Percentiles rank a stretch among this genome's conserved stretches.
These are phyloP conservation scores for Haberlea rhodopensis DNA, from an alignment of 257 asterid species.

Conservation along the genomic window DNA sequence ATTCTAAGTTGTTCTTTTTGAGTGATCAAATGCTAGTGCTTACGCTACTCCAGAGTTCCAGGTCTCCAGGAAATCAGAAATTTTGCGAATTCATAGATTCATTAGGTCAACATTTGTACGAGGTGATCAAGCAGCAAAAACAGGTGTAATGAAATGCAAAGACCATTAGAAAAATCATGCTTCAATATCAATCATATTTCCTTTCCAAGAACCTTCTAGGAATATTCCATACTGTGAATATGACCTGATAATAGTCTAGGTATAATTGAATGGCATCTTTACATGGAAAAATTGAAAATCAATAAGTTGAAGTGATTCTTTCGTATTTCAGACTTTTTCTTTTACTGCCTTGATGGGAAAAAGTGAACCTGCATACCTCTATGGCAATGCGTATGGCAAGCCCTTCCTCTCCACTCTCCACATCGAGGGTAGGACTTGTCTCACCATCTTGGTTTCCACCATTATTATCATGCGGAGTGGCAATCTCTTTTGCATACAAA, in stretches of 20 bases:
- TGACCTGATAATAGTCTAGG: too few species aligned
- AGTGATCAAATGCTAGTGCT: background rate
- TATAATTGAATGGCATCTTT: background rate
- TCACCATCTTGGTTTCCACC: slow-evolving; percentile 33
- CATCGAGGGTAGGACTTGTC: slow-evolving; percentile 37
- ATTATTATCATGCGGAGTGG: slow-evolving; percentile 31
- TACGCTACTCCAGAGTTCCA: background rate
- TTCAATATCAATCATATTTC: background rate
- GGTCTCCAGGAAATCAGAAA: background rate
- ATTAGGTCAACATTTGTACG: background rate
- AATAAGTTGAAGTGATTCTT: slow-evolving; percentile 6
- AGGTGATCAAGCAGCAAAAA: background rate
- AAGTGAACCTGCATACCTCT: slow-evolving; percentile 54
- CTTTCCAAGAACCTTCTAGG: background rate
- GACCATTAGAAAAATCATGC: background rate
- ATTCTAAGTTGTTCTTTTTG: background rate
- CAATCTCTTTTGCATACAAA: slow-evolving; percentile 43
- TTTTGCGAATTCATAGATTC: background rate
- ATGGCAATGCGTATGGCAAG: slow-evolving; percentile 78
- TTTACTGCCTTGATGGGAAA: background rate
- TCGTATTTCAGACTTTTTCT: slow-evolving; percentile 3
- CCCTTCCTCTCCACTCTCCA: slow-evolving; percentile 87
- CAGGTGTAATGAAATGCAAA: too few species aligned
- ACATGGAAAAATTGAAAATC: slow-evolving; percentile 3
- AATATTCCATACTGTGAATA: background rate